These are phyloP conservation scores for Chalciporus sp. DNA, from an alignment of 1,284 basidiomycete genomes.

Conservation along the genomic window DNA sequence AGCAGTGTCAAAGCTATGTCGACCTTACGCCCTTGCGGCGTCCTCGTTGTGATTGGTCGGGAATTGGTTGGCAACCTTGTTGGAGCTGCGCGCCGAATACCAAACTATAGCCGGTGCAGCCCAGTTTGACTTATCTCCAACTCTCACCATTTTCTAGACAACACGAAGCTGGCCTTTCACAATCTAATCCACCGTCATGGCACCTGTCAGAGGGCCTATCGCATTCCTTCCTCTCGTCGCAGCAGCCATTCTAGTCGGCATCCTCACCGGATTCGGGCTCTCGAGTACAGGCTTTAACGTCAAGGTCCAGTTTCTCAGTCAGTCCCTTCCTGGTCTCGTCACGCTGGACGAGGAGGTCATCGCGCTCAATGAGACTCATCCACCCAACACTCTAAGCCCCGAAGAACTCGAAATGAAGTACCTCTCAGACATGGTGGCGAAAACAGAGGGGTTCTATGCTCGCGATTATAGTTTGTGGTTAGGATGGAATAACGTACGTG, in stretches of 20 bases:
- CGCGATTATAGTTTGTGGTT: conserved; percentile 38
- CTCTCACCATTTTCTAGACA: neutral
- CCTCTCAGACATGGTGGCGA: conserved; percentile 28
- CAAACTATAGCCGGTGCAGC: too few species aligned
- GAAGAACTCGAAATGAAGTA: conserved; percentile 15
- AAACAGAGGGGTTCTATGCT: conserved; percentile 36
- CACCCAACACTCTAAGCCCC: neutral
- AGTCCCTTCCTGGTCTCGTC: conserved; percentile 14
- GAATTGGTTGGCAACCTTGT: too few species aligned
- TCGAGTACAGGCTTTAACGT: conserved; percentile 19
- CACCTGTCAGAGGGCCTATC: neutral
- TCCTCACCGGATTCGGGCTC: conserved; percentile 28
- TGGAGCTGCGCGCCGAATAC: too few species aligned
- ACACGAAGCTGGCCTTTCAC: neutral
- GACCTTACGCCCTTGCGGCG: too few species aligned
- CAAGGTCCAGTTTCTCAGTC: conserved; percentile 23
- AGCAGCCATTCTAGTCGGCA: conserved; percentile 24
- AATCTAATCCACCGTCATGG: conserved; percentile 7
- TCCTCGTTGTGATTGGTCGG: too few species aligned
- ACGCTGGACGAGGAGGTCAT: conserved; percentile 22
- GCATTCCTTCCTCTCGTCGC: conserved; percentile 15
- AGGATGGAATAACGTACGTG: conserved; percentile 38
- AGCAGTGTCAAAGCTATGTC: too few species aligned
- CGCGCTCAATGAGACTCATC: conserved; percentile 12
- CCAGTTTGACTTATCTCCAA: too few species aligned